phyloP scores from a whole-genome alignment of 306 rosid species.

The Casuarina cunninghamiana region DNA sequence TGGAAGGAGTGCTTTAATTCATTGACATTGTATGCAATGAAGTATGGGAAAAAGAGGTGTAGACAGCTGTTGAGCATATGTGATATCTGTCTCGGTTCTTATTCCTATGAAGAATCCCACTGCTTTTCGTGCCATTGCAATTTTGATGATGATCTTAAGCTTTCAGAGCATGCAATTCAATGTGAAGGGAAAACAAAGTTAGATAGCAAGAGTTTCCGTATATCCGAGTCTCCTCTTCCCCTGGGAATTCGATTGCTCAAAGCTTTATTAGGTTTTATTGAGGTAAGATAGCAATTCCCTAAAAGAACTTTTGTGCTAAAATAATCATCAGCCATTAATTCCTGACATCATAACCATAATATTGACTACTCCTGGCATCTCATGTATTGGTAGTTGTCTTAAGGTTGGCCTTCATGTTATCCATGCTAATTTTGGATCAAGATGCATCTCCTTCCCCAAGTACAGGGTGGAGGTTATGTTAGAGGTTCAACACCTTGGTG shows the following conservation, averaged over 20 bases:
- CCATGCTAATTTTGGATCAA: background rate
- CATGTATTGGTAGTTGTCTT: slow-evolving; percentile 2
- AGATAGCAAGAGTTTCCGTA: slow-evolving; percentile 36
- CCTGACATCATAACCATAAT: background rate
- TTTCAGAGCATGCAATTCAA: slow-evolving; percentile 63
- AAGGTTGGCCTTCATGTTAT: background rate
- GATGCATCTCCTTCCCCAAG: background rate
- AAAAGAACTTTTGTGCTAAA: background rate
- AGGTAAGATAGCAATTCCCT: slow-evolving; percentile 57
- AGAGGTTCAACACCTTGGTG: background rate
- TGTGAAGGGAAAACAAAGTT: slow-evolving; percentile 53
- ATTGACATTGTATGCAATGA: slow-evolving; percentile 61
- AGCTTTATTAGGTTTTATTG: slow-evolving; percentile 64
- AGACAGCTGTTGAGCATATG: slow-evolving; percentile 64
- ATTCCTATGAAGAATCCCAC: slow-evolving; percentile 69
- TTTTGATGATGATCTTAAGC: slow-evolving; percentile 48
- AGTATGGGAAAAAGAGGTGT: slow-evolving; percentile 75
- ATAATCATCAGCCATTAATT: background rate
- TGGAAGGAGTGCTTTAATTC: slow-evolving; percentile 80
- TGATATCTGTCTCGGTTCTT: slow-evolving; percentile 61
- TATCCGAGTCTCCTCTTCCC: slow-evolving; percentile 67
- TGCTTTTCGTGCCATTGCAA: slow-evolving; percentile 79
- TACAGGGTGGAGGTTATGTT: background rate
- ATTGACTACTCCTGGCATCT: slow-evolving; percentile 18
- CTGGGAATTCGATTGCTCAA: slow-evolving; percentile 73